Evolutionary conservation across 148 eudicot species (phyloP).

Genomic region (Limonium bicolor): DNA sequence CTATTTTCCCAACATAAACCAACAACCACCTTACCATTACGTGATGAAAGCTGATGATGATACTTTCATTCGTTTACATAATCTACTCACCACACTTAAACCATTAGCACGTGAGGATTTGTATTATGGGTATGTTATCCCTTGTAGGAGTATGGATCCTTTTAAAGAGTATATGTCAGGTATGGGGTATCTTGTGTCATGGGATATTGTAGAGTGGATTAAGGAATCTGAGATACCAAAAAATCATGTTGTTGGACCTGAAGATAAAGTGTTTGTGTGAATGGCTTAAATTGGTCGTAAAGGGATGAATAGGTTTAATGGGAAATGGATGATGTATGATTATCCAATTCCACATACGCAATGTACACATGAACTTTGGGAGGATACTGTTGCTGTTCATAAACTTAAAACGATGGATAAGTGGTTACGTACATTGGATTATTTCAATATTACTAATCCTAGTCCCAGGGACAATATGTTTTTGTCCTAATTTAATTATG

Average conservation of each 20-base stretch:
- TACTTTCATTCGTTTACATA: constrained; percentile 43
- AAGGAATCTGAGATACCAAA: constrained; percentile 52
- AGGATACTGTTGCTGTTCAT: constrained; percentile 66
- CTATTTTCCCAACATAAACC: constrained; percentile 12
- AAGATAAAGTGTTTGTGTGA: constrained; percentile 55
- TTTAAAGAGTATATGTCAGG: constrained; percentile 76
- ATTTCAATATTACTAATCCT: constrained; percentile 65
- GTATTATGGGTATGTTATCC: constrained; percentile 79
- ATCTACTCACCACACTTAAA: constrained; percentile 44
- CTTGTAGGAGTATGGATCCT: constrained; percentile 82
- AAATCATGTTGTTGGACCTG: constrained; percentile 49
- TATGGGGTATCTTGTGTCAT: constrained; percentile 68
- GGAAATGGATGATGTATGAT: constrained; percentile 88
- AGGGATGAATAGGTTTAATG: constrained; percentile 57
- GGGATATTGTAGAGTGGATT: constrained; percentile 90
- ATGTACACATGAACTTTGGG: constrained; percentile 83
- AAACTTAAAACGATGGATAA: constrained; percentile 57
- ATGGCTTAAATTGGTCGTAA: constrained; percentile 54
- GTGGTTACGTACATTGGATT: constrained; percentile 61
- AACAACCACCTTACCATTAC: constrained; percentile 73
- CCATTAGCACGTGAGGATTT: constrained; percentile 67
- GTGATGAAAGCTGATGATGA: constrained; percentile 78
- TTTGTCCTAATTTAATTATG: too few species aligned
- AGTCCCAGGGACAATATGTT: too few species aligned
- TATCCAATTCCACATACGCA: constrained; percentile 57